Percentiles rank a stretch among this genome's conserved stretches.
Conservation (phyloP, 805 yeast species). For the Candida verbasci region DNA sequence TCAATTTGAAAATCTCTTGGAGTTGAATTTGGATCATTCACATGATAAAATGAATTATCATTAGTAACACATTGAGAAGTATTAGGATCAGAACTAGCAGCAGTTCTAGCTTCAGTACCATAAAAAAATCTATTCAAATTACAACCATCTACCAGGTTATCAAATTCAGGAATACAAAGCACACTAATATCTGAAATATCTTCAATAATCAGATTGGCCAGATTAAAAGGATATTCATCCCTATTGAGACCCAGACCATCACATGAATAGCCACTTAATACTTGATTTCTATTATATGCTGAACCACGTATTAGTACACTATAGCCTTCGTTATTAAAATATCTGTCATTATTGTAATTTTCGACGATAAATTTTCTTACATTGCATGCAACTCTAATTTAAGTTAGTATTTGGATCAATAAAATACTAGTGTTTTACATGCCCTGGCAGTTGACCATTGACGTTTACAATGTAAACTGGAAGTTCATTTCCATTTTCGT, state of each 20-base stretch:
- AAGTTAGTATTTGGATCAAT: no score
- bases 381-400: no score
- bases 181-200: not conserved
- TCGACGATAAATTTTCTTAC: not conserved
- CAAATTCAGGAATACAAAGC: not conserved
- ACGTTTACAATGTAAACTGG: constrained; percentile 1
- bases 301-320: not conserved
- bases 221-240: not conserved
- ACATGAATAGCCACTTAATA: not conserved
- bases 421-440: no score
- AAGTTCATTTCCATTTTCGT: not conserved
- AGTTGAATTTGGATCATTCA: not conserved
- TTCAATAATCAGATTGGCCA: not conserved
- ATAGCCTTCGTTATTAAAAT: not conserved
- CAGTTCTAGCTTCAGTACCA: not conserved
- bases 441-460: constrained; percentile 1
- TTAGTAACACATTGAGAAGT: constrained; percentile 4
- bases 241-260: not conserved
- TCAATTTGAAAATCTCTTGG: constrained; percentile 1
- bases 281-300: not conserved
- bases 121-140: constrained; percentile 2
- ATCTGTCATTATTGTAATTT: not conserved
- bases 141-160: constrained; percentile 1
- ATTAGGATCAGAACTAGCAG: no score
- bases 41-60: constrained; percentile 1